phyloP scores from a whole-genome alignment of 768 basidiomycete genomes.

The Solioccasus polychromus region DNA sequence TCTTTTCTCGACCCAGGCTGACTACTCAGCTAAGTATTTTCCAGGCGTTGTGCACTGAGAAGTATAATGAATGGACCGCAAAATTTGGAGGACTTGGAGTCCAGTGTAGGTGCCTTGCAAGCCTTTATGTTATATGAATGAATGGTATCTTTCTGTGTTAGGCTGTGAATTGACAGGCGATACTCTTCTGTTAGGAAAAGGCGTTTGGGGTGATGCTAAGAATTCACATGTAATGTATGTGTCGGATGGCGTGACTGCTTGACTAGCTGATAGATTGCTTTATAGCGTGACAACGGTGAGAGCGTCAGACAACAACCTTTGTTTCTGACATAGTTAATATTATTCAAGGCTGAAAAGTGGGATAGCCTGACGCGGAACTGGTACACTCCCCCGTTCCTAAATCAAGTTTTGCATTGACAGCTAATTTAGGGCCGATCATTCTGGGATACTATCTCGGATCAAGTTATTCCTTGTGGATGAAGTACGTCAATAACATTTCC shows the following conservation, averaged over 20 bases:
- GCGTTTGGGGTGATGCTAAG: slow-evolving; percentile 71
- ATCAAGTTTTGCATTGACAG: slow-evolving; percentile 3
- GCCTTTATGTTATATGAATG: neutral
- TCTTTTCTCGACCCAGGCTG: neutral
- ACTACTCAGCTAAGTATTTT: neutral
- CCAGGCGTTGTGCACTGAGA: slow-evolving; percentile 87
- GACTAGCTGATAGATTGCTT: slow-evolving; percentile 2
- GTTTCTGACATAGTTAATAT: neutral
- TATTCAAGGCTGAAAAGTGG: slow-evolving; percentile 86
- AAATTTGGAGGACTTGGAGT: slow-evolving; percentile 78
- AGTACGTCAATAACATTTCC: slow-evolving; percentile 37
- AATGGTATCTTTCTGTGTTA: slow-evolving; percentile 27
- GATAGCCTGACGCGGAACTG: slow-evolving; percentile 90
- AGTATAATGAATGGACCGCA: slow-evolving; percentile 74
- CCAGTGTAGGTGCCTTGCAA: slow-evolving; percentile 51
- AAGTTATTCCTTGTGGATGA: slow-evolving; percentile 90
- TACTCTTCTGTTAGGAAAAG: slow-evolving; percentile 63
- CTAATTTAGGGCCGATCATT: slow-evolving; percentile 53
- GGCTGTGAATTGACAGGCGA: slow-evolving; percentile 94
- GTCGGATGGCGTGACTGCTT: neutral
- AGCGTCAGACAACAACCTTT: neutral
- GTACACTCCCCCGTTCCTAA: slow-evolving; percentile 45
- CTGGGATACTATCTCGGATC: slow-evolving; percentile 66
- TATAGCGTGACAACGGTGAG: slow-evolving; percentile 75
- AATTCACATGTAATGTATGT: slow-evolving; percentile 76